Evolutionary conservation across 805 yeast species (phyloP), one percentile per base, ranked within the genome.

Genomic region (Zygotorulaspora sp.): DNA sequence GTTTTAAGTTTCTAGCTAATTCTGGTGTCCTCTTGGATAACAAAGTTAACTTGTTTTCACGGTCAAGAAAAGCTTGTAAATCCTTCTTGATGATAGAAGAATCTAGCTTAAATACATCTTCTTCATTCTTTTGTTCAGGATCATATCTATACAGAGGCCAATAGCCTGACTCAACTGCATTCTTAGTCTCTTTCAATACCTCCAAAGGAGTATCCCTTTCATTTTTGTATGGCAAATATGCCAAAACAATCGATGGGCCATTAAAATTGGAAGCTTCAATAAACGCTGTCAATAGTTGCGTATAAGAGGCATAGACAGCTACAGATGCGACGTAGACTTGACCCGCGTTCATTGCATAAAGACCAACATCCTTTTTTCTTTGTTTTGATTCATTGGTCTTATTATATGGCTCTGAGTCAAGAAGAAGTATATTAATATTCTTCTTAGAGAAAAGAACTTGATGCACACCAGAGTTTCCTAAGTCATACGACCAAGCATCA

Each of bases 131-230:
- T 34, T 71, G 61, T 7, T 61, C 47, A 39, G 97, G 96, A 51
- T 86, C 74, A 66, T 74, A 90, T 58, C 96, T 74, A 67, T 89
- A 90, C 45, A 90, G 72, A 32, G 97, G 97, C 95, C 97, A 88
- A 67, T 83, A 82, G n/a, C 97, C 97, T 22, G 88, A 70, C 53
- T 86, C 96, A 31, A 90, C 95, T 15, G 96, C 90, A 45, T 66
- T 68, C 63, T 90, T 90, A 22, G 97, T 89, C 59, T 85, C 92
- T 59, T 83, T 80, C 52, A 90, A 71, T 30, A 89, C 77, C 17
- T 78, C 74, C 49, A 90, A 67, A 27, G 94, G 81, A 44, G 78
- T 68, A 46, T 80, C 82, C 39, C 67, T 69, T 55, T 83, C 90
- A 14, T 69, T 61, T 32, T 67, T 57, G 61, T 81, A 79, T 28